Evolutionary conservation across 306 rosid species (phyloP).

Genomic region (Castanea mollissima): DNA sequence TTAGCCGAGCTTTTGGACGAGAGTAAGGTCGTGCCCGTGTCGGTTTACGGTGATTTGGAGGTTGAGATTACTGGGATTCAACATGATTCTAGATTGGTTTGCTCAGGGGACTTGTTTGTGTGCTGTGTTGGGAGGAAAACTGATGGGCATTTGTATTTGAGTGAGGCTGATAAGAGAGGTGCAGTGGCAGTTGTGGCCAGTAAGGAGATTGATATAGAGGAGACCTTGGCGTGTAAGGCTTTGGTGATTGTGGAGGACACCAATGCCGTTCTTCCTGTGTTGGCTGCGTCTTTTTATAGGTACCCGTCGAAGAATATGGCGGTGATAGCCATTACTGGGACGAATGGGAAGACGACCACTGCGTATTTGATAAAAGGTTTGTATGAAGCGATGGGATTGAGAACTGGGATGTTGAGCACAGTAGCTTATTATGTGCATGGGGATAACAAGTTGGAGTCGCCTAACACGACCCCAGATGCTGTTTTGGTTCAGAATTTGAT

Average conservation of each 20-base stretch:
- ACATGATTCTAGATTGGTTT: conserved; percentile 76
- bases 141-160: conserved; percentile 67
- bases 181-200: conserved; percentile 90
- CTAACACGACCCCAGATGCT: conserved; percentile 52
- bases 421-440: conserved; percentile 80
- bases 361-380: conserved; percentile 76
- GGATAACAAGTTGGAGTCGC: conserved; percentile 75
- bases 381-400: conserved; percentile 90
- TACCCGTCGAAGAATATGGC: conserved; percentile 89
- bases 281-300: conserved; percentile 82
- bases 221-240: conserved; percentile 82
- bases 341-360: conserved; percentile 77
- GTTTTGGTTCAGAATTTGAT: conserved; percentile 79
- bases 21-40: conserved; percentile 85
- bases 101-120: conserved; percentile 76
- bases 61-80: conserved; percentile 89
- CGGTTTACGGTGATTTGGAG: conserved; percentile 82
- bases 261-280: conserved; percentile 54
- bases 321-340: conserved; percentile 75
- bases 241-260: conserved; percentile 94
- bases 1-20: conserved; percentile 93
- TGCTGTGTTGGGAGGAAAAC: conserved; percentile 65
- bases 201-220: conserved; percentile 89
- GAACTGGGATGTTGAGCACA: conserved; percentile 79
- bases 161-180: conserved; percentile 97